These are phyloP conservation scores for Emericellopsis cladophorae DNA, from an alignment of 2,329 filamentous ascomycete species.

Conservation along the genomic window DNA sequence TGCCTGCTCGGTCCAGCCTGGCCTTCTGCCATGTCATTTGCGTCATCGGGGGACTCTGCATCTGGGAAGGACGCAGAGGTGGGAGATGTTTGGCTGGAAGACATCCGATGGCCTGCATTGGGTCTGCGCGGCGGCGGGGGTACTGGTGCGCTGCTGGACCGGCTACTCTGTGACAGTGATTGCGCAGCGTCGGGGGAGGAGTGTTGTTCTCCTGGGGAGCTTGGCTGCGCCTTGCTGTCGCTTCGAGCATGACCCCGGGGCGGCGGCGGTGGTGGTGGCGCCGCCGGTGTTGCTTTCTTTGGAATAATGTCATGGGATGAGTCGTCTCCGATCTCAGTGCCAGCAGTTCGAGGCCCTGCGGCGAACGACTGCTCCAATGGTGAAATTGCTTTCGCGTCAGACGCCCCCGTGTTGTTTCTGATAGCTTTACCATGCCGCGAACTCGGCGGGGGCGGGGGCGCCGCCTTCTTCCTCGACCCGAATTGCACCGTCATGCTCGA, in stretches of 20 bases:
- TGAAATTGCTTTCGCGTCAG: conserved; percentile 14
- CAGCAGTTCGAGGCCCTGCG: no score
- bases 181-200: conserved; percentile 37
- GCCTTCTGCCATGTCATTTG: background rate
- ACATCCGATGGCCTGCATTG: conserved; percentile 18
- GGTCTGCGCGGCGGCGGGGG: conserved; percentile 44
- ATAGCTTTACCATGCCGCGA: conserved; percentile 71
- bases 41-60: background rate
- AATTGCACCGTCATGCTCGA: conserved; percentile 13
- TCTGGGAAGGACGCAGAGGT: conserved; percentile 4
- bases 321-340: no score
- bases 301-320: no score
- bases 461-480: conserved; percentile 38
- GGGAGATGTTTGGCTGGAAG: background rate
- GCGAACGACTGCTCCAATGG: background rate
- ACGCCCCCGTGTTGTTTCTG: conserved; percentile 23
- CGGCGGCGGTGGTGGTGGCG: conserved; percentile 40
- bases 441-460: conserved; percentile 58
- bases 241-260: conserved; percentile 28
- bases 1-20: no score
- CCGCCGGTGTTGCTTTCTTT: conserved; percentile 33
- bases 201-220: conserved; percentile 7
- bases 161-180: conserved; percentile 32
- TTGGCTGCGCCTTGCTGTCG: background rate
- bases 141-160: conserved; percentile 29